Conservation (phyloP, 371 early-diverging fungal genomes). For the Zancudomyces culisetae region DNA sequence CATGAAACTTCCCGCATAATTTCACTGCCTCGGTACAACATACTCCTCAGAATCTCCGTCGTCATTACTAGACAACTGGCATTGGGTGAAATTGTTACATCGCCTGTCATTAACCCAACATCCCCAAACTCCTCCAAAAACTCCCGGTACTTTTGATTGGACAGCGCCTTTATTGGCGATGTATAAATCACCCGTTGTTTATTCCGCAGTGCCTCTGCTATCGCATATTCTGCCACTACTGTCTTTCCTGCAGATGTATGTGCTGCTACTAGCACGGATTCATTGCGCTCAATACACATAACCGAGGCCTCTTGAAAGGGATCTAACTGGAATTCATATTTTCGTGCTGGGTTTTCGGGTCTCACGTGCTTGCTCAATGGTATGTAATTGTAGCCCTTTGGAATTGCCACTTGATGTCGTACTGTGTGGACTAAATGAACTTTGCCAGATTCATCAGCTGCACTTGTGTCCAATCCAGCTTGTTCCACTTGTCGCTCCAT, state of each 20-base stretch:
- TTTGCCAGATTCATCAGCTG: constrained; percentile 23
- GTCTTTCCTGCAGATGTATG: constrained; percentile 99
- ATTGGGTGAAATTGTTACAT: constrained; percentile 95
- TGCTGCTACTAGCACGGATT: constrained; percentile 95
- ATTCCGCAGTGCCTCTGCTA: constrained; percentile 78
- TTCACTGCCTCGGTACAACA: constrained; percentile 98
- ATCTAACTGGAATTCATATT: constrained; percentile 91
- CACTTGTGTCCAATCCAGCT: constrained; percentile 38
- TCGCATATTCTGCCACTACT: constrained; percentile 99
- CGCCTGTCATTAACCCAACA: constrained; percentile 99
- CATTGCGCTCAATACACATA: constrained; percentile 81
- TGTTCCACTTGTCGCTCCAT: constrained; percentile 49
- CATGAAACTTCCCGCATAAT: constrained; percentile 97
- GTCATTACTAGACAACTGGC: constrained; percentile 99
- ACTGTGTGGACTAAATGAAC: constrained; percentile 27
- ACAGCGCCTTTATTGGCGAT: constrained; percentile 98
- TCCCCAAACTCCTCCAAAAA: constrained; percentile 95
- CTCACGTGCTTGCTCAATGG: constrained; percentile 71
- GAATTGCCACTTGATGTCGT: constrained; percentile 89
- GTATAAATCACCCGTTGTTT: constrained; percentile 99
- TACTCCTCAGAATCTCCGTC: constrained; percentile 97
- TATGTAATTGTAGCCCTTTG: constrained; percentile 64
- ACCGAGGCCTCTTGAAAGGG: constrained; percentile 94
- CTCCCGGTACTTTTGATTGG: constrained; percentile 99
- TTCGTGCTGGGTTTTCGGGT: constrained; percentile 63